These are phyloP conservation scores for Vitis labrusca DNA, from an alignment of 164 flowering plant genomes.

Conservation along the genomic window DNA sequence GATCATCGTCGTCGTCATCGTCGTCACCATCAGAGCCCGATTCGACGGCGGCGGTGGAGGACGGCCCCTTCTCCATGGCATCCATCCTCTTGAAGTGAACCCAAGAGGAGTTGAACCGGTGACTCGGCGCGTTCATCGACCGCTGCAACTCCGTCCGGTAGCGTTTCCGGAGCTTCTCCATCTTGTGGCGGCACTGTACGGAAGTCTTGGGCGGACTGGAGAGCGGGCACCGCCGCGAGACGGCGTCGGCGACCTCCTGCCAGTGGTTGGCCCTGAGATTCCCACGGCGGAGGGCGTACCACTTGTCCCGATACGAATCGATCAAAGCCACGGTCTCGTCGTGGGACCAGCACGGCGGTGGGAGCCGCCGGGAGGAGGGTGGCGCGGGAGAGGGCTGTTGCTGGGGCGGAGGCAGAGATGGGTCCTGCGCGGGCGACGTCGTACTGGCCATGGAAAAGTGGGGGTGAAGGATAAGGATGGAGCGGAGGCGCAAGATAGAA, in stretches of 20 bases:
- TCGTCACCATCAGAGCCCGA: slow-evolving; percentile 26
- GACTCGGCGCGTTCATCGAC: slow-evolving; percentile 25
- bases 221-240: slow-evolving; percentile 26
- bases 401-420: slow-evolving; percentile 1
- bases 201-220: slow-evolving; percentile 40
- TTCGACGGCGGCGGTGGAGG: slow-evolving; percentile 1
- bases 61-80: slow-evolving; percentile 58
- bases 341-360: slow-evolving; percentile 46
- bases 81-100: slow-evolving; percentile 59
- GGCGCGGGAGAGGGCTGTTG: slow-evolving; percentile 6
- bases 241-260: slow-evolving; percentile 44
- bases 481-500: neutral
- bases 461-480: neutral
- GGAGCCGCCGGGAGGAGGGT: slow-evolving; percentile 29
- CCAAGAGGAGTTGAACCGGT: slow-evolving; percentile 48
- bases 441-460: neutral
- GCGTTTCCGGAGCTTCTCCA: slow-evolving; percentile 57
- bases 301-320: slow-evolving; percentile 40
- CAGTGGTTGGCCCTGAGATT: slow-evolving; percentile 46
- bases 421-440: neutral
- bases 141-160: slow-evolving; percentile 46
- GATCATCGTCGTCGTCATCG: slow-evolving; percentile 29
- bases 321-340: slow-evolving; percentile 43
- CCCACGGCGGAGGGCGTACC: slow-evolving; percentile 45
- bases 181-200: slow-evolving; percentile 61